Evolutionary conservation across 805 yeast species (phyloP).

Genomic region (Spathaspora arborariae): DNA sequence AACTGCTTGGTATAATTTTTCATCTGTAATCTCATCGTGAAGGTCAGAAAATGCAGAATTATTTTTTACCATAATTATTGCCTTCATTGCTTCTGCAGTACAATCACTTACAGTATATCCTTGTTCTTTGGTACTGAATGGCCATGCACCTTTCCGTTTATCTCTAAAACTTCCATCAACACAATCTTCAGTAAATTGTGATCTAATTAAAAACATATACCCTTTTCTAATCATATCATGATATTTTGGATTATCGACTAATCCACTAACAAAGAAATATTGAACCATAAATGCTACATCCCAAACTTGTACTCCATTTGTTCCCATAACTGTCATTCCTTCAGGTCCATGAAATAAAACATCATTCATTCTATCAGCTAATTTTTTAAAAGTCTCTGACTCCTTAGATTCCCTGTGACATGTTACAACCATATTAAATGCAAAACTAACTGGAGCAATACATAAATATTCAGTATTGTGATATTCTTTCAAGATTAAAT

Average conservation of each 20-base stretch:
- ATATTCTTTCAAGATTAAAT: constrained; percentile 68
- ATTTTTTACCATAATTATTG: constrained; percentile 84
- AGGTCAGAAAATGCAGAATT: constrained; percentile 49
- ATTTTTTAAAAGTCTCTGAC: constrained; percentile 54
- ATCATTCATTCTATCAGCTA: constrained; percentile 64
- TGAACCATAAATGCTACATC: constrained; percentile 91
- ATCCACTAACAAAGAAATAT: constrained; percentile 72
- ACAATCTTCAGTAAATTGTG: constrained; percentile 84
- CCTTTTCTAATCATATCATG: constrained; percentile 60
- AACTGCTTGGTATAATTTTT: constrained; percentile 60
- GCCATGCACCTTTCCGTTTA: constrained; percentile 86
- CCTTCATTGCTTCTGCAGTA: constrained; percentile 93
- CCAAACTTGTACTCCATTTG: constrained; percentile 98
- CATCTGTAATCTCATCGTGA: constrained; percentile 49
- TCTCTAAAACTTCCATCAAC: constrained; percentile 79
- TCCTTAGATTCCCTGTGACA: constrained; percentile 66
- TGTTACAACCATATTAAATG: constrained; percentile 73
- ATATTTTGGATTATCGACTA: constrained; percentile 67
- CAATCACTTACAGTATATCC: constrained; percentile 97
- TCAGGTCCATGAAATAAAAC: constrained; percentile 79
- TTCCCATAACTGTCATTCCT: constrained; percentile 93
- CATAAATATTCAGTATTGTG: constrained; percentile 75
- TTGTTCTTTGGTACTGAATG: constrained; percentile 91
- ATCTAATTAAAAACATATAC: constrained; percentile 67
- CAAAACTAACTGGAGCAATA: constrained; percentile 93